phyloP scores from a whole-genome alignment of 23 red algal genomes.

The Agarophyton chilense region DNA sequence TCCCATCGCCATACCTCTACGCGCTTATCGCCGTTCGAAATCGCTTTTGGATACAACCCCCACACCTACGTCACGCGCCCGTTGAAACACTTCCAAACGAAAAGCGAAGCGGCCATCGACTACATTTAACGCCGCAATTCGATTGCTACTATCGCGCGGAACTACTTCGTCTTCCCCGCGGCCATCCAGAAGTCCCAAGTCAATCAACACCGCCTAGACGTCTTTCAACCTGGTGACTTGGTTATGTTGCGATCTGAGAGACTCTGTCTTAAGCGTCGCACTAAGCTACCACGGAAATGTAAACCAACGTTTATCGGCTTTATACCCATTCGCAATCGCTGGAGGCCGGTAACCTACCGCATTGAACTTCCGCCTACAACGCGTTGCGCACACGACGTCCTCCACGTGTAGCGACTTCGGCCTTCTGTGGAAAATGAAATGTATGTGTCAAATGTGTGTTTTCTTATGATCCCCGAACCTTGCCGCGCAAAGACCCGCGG shows the following conservation, averaged over 20 bases:
- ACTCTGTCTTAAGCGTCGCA: neutral
- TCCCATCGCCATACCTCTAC: constrained; percentile 1
- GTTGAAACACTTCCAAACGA: neutral
- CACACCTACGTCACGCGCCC: neutral
- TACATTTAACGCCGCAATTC: neutral
- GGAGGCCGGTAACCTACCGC: neutral
- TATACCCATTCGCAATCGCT: neutral
- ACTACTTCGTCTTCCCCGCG: neutral
- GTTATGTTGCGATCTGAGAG: constrained; percentile 19
- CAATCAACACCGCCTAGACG: neutral
- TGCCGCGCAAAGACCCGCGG: too few species aligned
- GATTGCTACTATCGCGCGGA: neutral
- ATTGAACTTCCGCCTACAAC: neutral
- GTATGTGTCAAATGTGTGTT: too few species aligned
- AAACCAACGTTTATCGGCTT: neutral
- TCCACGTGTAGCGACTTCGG: neutral
- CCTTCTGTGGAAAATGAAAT: neutral
- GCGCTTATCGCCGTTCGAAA: constrained; percentile 12
- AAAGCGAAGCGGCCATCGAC: neutral
- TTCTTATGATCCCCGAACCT: too few species aligned
- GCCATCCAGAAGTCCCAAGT: neutral
- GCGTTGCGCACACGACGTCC: neutral
- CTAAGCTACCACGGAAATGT: neutral
- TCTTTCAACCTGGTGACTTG: neutral
- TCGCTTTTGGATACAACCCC: constrained; percentile 5